Conservation (phyloP, 768 basidiomycete genomes). For the Phlegmacium glaucopus region DNA sequence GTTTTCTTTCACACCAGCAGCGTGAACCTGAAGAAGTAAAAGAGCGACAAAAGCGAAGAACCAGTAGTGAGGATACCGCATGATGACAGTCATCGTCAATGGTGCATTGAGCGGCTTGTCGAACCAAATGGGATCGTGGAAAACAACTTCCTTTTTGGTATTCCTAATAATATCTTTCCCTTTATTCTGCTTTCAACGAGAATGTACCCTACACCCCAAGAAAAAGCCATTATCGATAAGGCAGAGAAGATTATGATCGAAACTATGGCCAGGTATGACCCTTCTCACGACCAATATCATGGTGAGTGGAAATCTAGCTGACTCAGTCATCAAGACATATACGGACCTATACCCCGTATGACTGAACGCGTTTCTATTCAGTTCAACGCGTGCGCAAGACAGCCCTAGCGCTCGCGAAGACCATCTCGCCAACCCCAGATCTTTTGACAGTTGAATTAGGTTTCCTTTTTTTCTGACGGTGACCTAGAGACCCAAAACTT, state of each 20-base stretch:
- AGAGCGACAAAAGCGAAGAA: conserved; percentile 39
- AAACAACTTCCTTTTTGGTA: conserved; percentile 17
- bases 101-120: background rate
- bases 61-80: conserved; percentile 23
- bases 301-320: conserved; percentile 42
- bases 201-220: conserved; percentile 52
- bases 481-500: conserved; percentile 3
- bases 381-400: conserved; percentile 82
- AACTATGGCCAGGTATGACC: conserved; percentile 75
- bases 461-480: conserved; percentile 24
- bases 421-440: conserved; percentile 51
- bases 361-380: conserved; percentile 25
- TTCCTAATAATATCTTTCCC: background rate
- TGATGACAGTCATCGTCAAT: conserved; percentile 16
- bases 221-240: conserved; percentile 48
- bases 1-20: conserved; percentile 8
- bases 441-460: conserved; percentile 74
- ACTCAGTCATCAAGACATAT: background rate
- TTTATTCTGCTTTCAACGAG: conserved; percentile 9
- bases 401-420: conserved; percentile 63
- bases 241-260: conserved; percentile 70
- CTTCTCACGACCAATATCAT: conserved; percentile 78
- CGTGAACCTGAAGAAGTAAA: conserved; percentile 23
- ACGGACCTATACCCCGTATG: background rate
- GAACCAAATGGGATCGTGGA: conserved; percentile 10